Evolutionary conservation across 73 alveolate species (phyloP).

Genomic region (Uronychia setigera): DNA sequence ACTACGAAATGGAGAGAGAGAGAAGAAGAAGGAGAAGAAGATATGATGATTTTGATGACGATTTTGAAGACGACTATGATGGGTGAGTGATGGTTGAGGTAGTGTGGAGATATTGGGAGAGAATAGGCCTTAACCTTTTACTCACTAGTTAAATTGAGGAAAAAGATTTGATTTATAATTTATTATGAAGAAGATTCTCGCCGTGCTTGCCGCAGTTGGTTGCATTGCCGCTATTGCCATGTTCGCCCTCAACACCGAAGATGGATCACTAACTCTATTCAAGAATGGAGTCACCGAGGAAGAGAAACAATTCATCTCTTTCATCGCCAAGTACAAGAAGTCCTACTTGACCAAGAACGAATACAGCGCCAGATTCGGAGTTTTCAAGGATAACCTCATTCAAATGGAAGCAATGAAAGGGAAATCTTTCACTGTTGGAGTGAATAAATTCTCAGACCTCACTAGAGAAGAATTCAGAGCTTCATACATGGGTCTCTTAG

Average conservation of each 20-base stretch:
- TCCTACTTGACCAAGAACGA: conserved; percentile 55
- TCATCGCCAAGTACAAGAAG: conserved; percentile 49
- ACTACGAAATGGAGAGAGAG: too few relatives aligned
- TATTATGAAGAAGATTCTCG: background rate
- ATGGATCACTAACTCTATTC: background rate
- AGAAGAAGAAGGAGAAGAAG: too few relatives aligned
- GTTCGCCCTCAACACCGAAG: background rate
- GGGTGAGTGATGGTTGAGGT: too few relatives aligned
- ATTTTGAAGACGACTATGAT: too few relatives aligned
- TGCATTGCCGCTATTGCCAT: background rate
- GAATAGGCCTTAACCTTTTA: too few relatives aligned
- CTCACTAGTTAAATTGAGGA: too few relatives aligned
- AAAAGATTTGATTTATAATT: too few relatives aligned
- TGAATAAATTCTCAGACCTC: conserved; percentile 65
- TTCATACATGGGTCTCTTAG: background rate
- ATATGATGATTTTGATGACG: too few relatives aligned
- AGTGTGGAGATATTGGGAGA: too few relatives aligned
- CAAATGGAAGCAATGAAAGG: background rate
- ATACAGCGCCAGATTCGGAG: conserved; percentile 41
- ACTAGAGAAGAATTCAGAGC: conserved; percentile 55
- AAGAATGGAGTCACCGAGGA: conserved; percentile 15
- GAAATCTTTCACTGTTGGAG: conserved; percentile 40
- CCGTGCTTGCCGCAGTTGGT: background rate
- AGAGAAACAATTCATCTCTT: conserved; percentile 39
- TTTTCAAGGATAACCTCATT: conserved; percentile 44